Conservation (phyloP, 306 rosid genomes). For the Boehmeria nivea region DNA sequence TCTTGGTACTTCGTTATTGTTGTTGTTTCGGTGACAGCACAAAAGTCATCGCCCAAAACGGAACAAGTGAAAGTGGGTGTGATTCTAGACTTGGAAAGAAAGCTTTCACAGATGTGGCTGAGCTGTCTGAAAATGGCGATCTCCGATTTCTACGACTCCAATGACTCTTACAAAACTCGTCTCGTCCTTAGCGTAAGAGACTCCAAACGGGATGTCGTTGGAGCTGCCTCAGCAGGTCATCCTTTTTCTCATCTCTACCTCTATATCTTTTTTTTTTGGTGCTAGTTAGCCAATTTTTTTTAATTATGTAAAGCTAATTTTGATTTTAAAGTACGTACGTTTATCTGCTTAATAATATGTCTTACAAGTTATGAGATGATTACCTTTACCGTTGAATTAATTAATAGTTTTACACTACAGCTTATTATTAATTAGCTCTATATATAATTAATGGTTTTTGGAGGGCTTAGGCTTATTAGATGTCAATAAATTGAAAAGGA, state of each 20-base stretch:
- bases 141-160: constrained; percentile 26
- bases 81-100: constrained; percentile 9
- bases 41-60: constrained; percentile 6
- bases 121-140: constrained; percentile 37
- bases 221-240: constrained; percentile 28
- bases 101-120: constrained; percentile 24
- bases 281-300: too few species aligned
- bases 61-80: constrained; percentile 26
- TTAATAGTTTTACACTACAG: too few species aligned
- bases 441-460: too few species aligned
- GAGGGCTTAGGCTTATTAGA: too few species aligned
- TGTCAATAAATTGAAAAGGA: too few species aligned
- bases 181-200: constrained; percentile 15
- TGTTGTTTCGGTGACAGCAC: constrained; percentile 4
- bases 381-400: too few species aligned
- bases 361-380: too few species aligned
- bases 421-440: too few species aligned
- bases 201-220: constrained; percentile 9
- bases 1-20: too few species aligned
- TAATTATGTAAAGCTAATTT: too few species aligned
- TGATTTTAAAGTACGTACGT: too few species aligned
- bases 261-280: background rate
- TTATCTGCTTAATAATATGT: too few species aligned
- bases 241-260: background rate
- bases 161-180: constrained; percentile 20